phyloP scores from a whole-genome alignment of 2,329 filamentous ascomycete species.

The Zasmidium cellare region DNA sequence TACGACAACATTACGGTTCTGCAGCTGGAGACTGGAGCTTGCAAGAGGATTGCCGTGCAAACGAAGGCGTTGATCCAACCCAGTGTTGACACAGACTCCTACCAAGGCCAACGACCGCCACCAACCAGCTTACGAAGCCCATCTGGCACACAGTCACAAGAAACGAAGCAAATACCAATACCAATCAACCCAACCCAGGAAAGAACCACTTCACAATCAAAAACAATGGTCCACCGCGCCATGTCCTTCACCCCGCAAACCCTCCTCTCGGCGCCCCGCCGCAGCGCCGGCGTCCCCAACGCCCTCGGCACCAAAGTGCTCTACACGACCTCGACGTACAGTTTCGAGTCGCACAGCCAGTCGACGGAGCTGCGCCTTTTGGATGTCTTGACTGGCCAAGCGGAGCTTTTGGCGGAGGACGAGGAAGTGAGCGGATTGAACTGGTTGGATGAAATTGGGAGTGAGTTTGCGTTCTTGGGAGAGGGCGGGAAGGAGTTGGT shows the following conservation, averaged over 20 bases:
- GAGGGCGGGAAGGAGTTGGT: neutral
- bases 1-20: too few relatives aligned
- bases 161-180: too few relatives aligned
- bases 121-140: too few relatives aligned
- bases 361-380: constrained; percentile 69
- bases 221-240: constrained; percentile 67
- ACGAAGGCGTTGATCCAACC: too few relatives aligned
- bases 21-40: too few relatives aligned
- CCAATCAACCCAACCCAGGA: too few relatives aligned
- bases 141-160: too few relatives aligned
- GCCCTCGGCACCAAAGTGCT: constrained; percentile 62
- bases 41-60: too few relatives aligned
- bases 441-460: constrained; percentile 66
- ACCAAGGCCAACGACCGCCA: too few relatives aligned
- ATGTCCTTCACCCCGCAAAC: constrained; percentile 75
- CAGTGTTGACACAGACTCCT: too few relatives aligned
- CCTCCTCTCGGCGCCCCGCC: constrained; percentile 72
- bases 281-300: constrained; percentile 71
- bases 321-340: constrained; percentile 74
- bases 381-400: constrained; percentile 66
- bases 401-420: constrained; percentile 65
- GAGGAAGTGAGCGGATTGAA: constrained; percentile 66
- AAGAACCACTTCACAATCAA: neutral
- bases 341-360: constrained; percentile 72
- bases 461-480: constrained; percentile 57